These are phyloP conservation scores for Mycena amicta DNA, from an alignment of 768 basidiomycete genomes.

Conservation along the genomic window DNA sequence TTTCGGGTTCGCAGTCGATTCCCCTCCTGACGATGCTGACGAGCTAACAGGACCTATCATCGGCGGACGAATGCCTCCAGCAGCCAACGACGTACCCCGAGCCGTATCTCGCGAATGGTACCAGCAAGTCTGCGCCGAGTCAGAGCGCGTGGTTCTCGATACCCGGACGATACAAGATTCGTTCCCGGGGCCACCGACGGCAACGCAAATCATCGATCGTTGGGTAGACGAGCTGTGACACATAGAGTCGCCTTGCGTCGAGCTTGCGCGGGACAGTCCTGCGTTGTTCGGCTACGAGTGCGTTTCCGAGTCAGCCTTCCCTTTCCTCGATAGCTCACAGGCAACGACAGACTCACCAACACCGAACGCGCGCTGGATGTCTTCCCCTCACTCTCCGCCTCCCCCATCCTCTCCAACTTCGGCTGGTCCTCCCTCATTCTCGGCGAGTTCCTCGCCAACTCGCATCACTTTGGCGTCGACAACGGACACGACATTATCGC, in stretches of 20 bases:
- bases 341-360: conserved; percentile 58
- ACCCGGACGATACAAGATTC: background rate
- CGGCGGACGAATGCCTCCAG: conserved; percentile 5
- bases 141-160: conserved; percentile 12
- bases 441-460: conserved; percentile 49
- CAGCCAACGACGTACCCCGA: conserved; percentile 38
- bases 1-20: conserved; percentile 43
- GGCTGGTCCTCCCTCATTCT: conserved; percentile 66
- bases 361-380: conserved; percentile 44
- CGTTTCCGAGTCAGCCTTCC: background rate
- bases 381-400: conserved; percentile 45
- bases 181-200: background rate
- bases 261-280: conserved; percentile 7
- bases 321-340: too few species aligned
- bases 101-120: conserved; percentile 51
- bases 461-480: conserved; percentile 38
- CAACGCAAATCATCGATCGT: conserved; percentile 4
- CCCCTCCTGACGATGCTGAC: background rate
- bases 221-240: conserved; percentile 7
- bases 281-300: conserved; percentile 16
- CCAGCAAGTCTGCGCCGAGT: conserved; percentile 47
- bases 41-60: conserved; percentile 26
- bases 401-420: conserved; percentile 54
- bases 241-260: conserved; percentile 13
- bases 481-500: background rate